These are phyloP conservation scores for Elsinoe perseae DNA, from an alignment of 2,329 filamentous ascomycete genomes.

Conservation along the genomic window DNA sequence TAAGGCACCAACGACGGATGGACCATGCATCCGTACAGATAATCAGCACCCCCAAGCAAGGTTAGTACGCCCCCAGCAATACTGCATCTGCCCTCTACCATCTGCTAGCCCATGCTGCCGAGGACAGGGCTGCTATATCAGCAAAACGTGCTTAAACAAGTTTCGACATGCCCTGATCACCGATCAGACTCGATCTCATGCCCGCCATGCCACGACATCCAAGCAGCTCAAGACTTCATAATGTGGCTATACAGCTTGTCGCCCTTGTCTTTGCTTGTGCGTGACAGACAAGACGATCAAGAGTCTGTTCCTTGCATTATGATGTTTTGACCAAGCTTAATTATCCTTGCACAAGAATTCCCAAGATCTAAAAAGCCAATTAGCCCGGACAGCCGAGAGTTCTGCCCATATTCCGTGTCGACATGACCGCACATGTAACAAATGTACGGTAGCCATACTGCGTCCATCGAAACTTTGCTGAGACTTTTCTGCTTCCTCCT, in stretches of 20 bases:
- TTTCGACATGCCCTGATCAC: background rate
- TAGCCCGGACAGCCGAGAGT: background rate
- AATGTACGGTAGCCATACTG: no score
- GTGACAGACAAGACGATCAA: background rate
- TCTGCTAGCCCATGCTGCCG: background rate
- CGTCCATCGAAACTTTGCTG: no score
- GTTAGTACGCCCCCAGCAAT: background rate
- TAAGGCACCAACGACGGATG: background rate
- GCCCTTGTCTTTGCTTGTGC: background rate
- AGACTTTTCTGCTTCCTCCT: background rate
- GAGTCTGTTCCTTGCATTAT: background rate
- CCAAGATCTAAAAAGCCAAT: background rate
- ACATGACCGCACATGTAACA: no score
- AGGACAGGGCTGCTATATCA: background rate
- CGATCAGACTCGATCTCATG: background rate
- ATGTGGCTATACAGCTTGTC: slow-evolving; percentile 10
- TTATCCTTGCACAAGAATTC: background rate
- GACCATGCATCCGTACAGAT: background rate
- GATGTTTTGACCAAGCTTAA: background rate
- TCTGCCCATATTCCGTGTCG: background rate
- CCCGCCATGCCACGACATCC: background rate
- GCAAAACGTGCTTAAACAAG: background rate
- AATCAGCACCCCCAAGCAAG: background rate
- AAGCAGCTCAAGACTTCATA: background rate
- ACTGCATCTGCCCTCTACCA: background rate